Evolutionary conservation across 2,329 filamentous ascomycete genomes (phyloP), one percentile per base, ranked within the genome.

Genomic region (Colletotrichum euphorbiae): DNA sequence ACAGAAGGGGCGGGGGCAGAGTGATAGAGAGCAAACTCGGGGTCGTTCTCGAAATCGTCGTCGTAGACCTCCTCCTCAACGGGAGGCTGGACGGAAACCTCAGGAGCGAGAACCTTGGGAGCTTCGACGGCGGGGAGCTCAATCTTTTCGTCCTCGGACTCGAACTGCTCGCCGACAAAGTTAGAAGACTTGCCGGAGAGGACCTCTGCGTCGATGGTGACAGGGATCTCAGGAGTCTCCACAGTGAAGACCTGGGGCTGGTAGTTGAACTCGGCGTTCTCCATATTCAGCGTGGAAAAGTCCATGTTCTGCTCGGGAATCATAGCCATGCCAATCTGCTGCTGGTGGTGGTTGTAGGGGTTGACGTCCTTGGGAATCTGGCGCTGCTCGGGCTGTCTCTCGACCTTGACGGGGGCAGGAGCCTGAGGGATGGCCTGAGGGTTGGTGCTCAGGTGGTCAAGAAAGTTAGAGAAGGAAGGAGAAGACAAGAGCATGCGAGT

Each of bases 401-500:
- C 76, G 3, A 75, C 69, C 74, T 81, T 81, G 69, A 81, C 73
- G 36, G 77, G 69, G 36, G 73, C 75, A 24, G 79, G 69, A 60
- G 76, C 73, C 24, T 51, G 48, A 42, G 79, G 77, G n/a, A 80
- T 62, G 8, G 81, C 75, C 13, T 83, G 73, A 15, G 88, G 86
- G 75, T 89, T 90, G 72, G 83, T 80, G 78, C 88, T 90, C 42
- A 93, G 84, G 58, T 90, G 86, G 74, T 92, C 89, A 50, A 98
- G 85, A 77, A 93, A 94, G 81, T 88, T 91, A 71, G 88, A 93
- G 80, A 98, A 97, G 6, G 93, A 91, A 13, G 93, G 87, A 6
- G 93, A 95, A 5, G 89, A 89, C 17, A 95, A 85, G 31, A 95
- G 89, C 88, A 93, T 93, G 77, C 90, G 91, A n/a, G 91, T 93